Conservation (phyloP, 2,329 filamentous ascomycete species). For the Davidsoniella australis region DNA sequence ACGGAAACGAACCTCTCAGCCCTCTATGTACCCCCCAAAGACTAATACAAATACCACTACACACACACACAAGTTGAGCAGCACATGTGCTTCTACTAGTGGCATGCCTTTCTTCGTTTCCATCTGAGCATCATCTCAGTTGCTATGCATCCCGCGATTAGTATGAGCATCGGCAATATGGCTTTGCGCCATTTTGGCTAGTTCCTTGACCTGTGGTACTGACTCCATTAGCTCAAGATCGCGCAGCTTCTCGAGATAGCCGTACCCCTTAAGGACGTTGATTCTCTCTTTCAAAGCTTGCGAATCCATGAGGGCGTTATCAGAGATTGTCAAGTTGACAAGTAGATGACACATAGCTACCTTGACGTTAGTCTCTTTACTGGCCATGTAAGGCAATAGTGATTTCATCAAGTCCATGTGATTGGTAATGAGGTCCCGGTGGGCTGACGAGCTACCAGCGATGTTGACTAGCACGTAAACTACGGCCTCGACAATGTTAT, state of each 20-base stretch:
- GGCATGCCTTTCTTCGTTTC: no score
- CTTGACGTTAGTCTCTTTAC: conserved; percentile 57
- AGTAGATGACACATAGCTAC: conserved; percentile 67
- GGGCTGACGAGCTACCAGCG: conserved; percentile 61
- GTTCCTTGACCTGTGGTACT: conserved; percentile 68
- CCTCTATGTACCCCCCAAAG: no score
- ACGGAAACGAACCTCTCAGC: no score
- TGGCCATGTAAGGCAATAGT: conserved; percentile 55
- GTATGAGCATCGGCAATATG: background rate
- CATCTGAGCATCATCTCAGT: no score
- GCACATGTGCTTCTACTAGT: no score
- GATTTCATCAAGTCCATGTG: conserved; percentile 61
- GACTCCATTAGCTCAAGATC: conserved; percentile 45
- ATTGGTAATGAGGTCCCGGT: conserved; percentile 60
- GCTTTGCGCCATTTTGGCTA: conserved; percentile 53
- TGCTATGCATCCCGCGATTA: no score
- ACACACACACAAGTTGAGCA: no score
- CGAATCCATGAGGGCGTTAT: conserved; percentile 33
- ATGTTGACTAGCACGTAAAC: conserved; percentile 77
- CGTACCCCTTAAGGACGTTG: conserved; percentile 50
- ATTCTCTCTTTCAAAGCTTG: conserved; percentile 45
- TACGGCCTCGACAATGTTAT: conserved; percentile 60
- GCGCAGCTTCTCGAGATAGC: conserved; percentile 51
- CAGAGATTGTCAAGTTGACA: conserved; percentile 70
- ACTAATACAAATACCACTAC: conserved; percentile 7